Base-by-base conservation (phyloP, 108 stramenopile species). In the Cyclotella choctawhatcheeana region DNA sequence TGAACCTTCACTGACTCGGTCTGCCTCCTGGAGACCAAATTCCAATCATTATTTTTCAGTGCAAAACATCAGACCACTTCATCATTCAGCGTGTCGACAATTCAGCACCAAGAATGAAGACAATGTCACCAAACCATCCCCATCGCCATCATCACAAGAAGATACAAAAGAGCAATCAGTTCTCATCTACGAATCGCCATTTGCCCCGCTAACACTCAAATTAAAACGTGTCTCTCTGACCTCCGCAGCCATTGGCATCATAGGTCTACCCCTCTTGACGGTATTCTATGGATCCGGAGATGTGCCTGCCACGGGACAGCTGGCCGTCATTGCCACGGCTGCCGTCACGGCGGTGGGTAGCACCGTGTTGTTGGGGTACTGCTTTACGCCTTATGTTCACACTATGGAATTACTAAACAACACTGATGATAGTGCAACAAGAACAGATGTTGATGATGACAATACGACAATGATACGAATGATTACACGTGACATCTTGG, bases 361-460 rank as follows among this genome's bases (percentile, higher is more conserved):
- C 24, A 96, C 94, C 0, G 55, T 71, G 0, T 69, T 89, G 2
- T 55, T 96, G n/a, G 89, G 89, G 24, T 96, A 89, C 78, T 91
- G 92, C 24, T 92, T 93, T 71, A 77, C 82, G 0, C 90, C 94
- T 12, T 96, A 96, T 67, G 87, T 93, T 17, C 86, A 89, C 47
- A 81, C 58, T 1, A 50, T 94, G 27, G 86, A 91, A 43, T 45
- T 71, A 18, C 67, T 71, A 13, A 16, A 54, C 14, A 31, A 40
- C 10, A n/a, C 18, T 22, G 22, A 58, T 1, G 70, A 63, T 13
- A 34, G 17, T 18, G 62, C 27, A 58, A 18, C 40, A 80, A 3
- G n/a, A n/a, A n/a, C n/a, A n/a, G n/a, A n/a, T n/a, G n/a, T n/a
- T n/a, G n/a, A n/a, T n/a, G n/a, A n/a, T n/a, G n/a, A n/a, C n/a